These are phyloP conservation scores for Salix suchowensis DNA, from an alignment of 345 rosid genomes.

Conservation along the genomic window DNA sequence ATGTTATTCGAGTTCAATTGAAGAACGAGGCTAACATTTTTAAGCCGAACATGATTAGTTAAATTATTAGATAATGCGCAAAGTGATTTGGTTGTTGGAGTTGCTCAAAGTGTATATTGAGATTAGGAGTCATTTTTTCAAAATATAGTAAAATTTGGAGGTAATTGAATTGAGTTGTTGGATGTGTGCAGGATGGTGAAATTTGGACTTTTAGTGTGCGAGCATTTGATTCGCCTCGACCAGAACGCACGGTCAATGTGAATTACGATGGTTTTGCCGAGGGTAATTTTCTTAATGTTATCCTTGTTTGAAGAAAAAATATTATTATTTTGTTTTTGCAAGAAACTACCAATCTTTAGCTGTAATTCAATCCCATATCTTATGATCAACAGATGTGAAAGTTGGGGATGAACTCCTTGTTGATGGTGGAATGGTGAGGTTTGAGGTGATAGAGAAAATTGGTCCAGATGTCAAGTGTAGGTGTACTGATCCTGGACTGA, in stretches of 20 bases:
- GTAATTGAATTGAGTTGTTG: background rate
- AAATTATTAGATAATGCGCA: background rate
- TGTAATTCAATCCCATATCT: background rate
- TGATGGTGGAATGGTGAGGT: constrained; percentile 99
- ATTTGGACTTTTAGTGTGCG: constrained; percentile 94
- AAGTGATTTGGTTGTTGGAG: background rate
- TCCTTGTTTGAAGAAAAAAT: background rate
- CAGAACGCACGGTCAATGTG: constrained; percentile 77
- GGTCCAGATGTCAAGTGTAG: constrained; percentile 95
- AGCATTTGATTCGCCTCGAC: constrained; percentile 66
- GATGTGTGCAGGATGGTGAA: constrained; percentile 77
- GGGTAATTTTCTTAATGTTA: constrained; percentile 39
- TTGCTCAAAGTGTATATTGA: background rate
- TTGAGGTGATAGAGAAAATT: constrained; percentile 92
- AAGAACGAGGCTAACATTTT: background rate
- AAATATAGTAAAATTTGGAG: background rate
- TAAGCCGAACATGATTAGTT: background rate
- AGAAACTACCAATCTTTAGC: background rate
- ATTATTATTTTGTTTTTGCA: background rate
- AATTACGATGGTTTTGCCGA: constrained; percentile 97
- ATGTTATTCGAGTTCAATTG: background rate
- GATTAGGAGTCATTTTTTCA: background rate
- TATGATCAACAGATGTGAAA: constrained; percentile 54
- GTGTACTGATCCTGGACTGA: constrained; percentile 93
- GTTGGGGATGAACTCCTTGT: constrained; percentile 94